phyloP scores from a whole-genome alignment of 116 monocot genomes.

The Papilionanthe hybrid region DNA sequence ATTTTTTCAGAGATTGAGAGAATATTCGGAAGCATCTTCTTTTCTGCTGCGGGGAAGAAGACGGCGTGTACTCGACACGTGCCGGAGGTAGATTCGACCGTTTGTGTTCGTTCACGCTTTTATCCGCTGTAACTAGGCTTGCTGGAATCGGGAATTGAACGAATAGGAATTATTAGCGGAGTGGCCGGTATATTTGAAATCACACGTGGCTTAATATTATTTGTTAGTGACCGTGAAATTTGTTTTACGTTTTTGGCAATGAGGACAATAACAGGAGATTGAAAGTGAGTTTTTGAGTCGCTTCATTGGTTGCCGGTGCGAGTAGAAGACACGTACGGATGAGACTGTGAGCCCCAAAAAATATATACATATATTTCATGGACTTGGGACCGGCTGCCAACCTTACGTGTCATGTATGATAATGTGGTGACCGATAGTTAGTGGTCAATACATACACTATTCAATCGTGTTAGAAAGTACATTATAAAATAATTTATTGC shows the following conservation, averaged over 20 bases:
- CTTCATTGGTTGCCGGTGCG: neutral
- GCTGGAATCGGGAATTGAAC: neutral
- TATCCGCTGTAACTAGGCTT: neutral
- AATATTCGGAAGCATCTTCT: slow-evolving; percentile 9
- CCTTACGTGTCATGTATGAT: too few relatives aligned
- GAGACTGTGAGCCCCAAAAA: too few relatives aligned
- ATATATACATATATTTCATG: too few relatives aligned
- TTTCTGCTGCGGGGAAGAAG: neutral
- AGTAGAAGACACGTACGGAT: neutral
- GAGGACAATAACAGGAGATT: neutral
- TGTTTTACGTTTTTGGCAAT: neutral
- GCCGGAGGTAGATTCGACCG: neutral
- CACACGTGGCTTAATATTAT: neutral
- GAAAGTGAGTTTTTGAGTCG: neutral
- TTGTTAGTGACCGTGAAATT: neutral
- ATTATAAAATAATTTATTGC: too few relatives aligned
- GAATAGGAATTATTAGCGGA: neutral
- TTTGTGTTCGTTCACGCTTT: neutral
- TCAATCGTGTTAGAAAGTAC: too few relatives aligned
- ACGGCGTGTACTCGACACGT: neutral
- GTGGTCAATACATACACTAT: too few relatives aligned
- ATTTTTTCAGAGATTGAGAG: neutral
- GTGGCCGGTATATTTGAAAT: neutral
- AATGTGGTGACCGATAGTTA: too few relatives aligned
- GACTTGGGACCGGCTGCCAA: too few relatives aligned